Percentiles rank a stretch among this genome's conserved stretches.
Conservation (phyloP, 768 basidiomycete species). For the Termitomyces sp. region DNA sequence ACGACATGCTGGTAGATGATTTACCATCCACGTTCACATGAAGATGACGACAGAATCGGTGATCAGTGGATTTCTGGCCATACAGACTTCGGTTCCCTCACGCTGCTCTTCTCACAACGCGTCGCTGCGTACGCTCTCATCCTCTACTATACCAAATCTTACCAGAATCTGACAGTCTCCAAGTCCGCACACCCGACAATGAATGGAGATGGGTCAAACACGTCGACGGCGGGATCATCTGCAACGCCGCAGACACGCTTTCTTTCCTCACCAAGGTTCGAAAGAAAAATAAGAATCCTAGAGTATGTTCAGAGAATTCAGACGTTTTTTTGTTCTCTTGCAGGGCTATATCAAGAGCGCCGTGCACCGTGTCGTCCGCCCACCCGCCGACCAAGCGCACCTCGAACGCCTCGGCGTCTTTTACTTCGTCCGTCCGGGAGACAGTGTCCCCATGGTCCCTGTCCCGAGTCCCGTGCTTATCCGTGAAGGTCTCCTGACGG, state of each 20-base stretch:
- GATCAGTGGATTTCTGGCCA: constrained; percentile 43
- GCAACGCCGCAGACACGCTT: constrained; percentile 16
- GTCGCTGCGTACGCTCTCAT: constrained; percentile 1
- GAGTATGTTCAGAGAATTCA: neutral
- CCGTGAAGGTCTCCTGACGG: constrained; percentile 23
- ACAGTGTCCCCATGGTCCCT: constrained; percentile 31
- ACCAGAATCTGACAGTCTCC: constrained; percentile 17
- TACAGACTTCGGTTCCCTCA: constrained; percentile 33
- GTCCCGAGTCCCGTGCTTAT: constrained; percentile 35
- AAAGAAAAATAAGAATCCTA: neutral
- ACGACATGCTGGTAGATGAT: constrained; percentile 18
- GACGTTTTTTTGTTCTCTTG: neutral
- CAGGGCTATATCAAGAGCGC: constrained; percentile 41
- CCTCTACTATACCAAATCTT: neutral
- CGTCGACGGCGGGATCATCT: constrained; percentile 25
- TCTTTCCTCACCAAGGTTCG: constrained; percentile 32
- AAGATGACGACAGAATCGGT: constrained; percentile 34
- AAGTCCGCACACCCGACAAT: constrained; percentile 27
- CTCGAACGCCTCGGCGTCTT: constrained; percentile 37
- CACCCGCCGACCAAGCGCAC: constrained; percentile 37
- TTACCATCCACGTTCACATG: constrained; percentile 30
- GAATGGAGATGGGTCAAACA: constrained; percentile 30
- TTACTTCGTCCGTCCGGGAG: constrained; percentile 38
- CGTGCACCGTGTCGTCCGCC: constrained; percentile 43
- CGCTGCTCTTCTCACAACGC: constrained; percentile 29